Conservation (phyloP, 352 stramenopile species). For the Globisporangium uncinulatum region DNA sequence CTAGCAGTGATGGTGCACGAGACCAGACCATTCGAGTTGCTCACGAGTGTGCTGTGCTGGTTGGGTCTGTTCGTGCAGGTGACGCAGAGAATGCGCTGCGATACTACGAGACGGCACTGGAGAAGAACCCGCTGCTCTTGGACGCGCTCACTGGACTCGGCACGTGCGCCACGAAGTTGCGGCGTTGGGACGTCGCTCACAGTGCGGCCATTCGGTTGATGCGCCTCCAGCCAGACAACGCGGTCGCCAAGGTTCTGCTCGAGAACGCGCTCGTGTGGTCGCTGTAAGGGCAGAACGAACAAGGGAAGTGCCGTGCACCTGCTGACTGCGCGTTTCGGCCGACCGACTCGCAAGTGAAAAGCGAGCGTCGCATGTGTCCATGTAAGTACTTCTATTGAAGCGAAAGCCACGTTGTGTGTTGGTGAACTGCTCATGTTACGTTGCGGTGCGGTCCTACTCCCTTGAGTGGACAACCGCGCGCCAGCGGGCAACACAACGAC, state of each 20-base stretch:
- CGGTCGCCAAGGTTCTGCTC: slow-evolving; percentile 50
- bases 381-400: too few species aligned
- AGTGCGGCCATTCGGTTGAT: slow-evolving; percentile 45
- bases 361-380: too few species aligned
- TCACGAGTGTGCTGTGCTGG: not conserved
- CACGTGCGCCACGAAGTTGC: slow-evolving; percentile 63
- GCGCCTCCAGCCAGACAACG: slow-evolving; percentile 59
- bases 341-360: not conserved
- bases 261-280: slow-evolving; percentile 59
- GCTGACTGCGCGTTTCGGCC: too few species aligned
- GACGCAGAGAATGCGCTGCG: slow-evolving; percentile 42
- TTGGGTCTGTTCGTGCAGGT: slow-evolving; percentile 17
- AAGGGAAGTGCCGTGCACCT: too few species aligned
- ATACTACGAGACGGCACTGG: slow-evolving; percentile 55
- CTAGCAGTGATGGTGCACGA: not conserved
- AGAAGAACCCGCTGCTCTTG: slow-evolving; percentile 64
- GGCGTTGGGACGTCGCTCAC: slow-evolving; percentile 58
- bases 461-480: too few species aligned
- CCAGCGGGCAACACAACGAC: too few species aligned
- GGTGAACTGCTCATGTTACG: too few species aligned
- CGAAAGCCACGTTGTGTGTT: too few species aligned
- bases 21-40: not conserved
- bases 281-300: slow-evolving; percentile 19
- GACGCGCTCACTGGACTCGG: slow-evolving; percentile 70
- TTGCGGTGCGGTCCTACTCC: too few species aligned